Evolutionary conservation across 179 eudicot genomes (phyloP), one percentile per base, ranked within the genome.

Genomic region (Pouteria campechiana): DNA sequence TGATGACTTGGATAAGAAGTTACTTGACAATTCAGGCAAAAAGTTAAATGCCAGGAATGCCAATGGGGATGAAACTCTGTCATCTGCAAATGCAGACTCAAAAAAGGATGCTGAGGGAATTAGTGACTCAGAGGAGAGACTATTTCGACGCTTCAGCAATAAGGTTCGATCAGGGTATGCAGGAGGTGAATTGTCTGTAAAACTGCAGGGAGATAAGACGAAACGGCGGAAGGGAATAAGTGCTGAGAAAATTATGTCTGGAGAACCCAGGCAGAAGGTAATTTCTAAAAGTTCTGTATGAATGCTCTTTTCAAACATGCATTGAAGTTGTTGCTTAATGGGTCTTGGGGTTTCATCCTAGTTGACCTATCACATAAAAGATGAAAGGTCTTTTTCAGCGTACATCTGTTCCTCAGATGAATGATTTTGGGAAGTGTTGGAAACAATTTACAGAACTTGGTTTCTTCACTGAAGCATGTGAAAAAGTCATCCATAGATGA

Each of bases 371-470:
- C 5, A 20, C 17, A 34, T 45, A 25, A 32, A 19, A n/a, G n/a
- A n/a, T n/a, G n/a, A 29, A 21, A 9, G 12, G 3, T 15, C 5
- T 36, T 48, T 9, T n/a, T 49, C 6, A 24, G 32, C 18, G 22
- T 28, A n/a, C n/a, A n/a, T n/a, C n/a, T n/a, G n/a, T n/a, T n/a
- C n/a, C n/a, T n/a, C n/a, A n/a, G n/a, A n/a, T n/a, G n/a, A n/a
- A n/a, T n/a, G n/a, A n/a, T n/a, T n/a, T n/a, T n/a, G n/a, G n/a
- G n/a, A n/a, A n/a, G n/a, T n/a, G n/a, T n/a, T n/a, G n/a, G n/a
- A n/a, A n/a, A n/a, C n/a, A n/a, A n/a, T 35, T 37, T 54, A 32
- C 47, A 74, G 98, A 78, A 75, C 43, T 40, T 51, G 33, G 59
- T 39, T 32, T 42, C 56, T 64, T 57, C 74, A 17, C 66, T 67